Evolutionary conservation across 768 basidiomycete species (phyloP), one percentile per base, ranked within the genome.

Genomic region (Suillus occidentalis): DNA sequence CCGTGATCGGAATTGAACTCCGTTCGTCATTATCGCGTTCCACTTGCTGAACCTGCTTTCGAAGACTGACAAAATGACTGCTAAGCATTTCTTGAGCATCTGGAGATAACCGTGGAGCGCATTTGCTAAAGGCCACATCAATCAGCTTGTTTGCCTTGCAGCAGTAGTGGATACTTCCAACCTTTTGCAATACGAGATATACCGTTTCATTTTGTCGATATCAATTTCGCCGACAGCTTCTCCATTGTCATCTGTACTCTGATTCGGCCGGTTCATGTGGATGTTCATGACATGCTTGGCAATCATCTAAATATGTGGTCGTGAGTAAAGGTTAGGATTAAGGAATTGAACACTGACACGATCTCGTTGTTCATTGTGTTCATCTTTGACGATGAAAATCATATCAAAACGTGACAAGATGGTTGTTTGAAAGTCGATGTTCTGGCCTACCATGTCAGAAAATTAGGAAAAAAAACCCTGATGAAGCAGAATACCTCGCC

Each of bases 331-430:
- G 20, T 42, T 42, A 42, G 18, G 40, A 59, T 42, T 0, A n/a
- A 59, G 28, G 22, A 60, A 64, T 3, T 36, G 47, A 57, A 61
- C 8, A 78, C 85, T 47, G 66, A 94, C 95, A 76, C 89, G 88
- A 76, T 99, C 97, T 57, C 97, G 86, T 47, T 83, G 81, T 76
- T 99, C 97, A 73, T 98, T 94, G 75, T 99, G 97, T 72, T 99
- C 95, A 71, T 99, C 97, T 75, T 92, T 94, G 66, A 99, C 91
- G 68, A 99, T 97, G 81, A 99, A 99, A 71, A 99, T 99, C 96
- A 99, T 97, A 75, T 99, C 97, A 77, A 99, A 99, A 63, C 97
- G 91, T 57, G 96, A 98, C 73, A 99, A 78, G 69, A 99, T 98
- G 2, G 97, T 99, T 7, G 96, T 97, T 79, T 97, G 95, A 76